These are phyloP conservation scores for Pythium pyrilobum DNA, from an alignment of 352 stramenopile species.

Conservation along the genomic window DNA sequence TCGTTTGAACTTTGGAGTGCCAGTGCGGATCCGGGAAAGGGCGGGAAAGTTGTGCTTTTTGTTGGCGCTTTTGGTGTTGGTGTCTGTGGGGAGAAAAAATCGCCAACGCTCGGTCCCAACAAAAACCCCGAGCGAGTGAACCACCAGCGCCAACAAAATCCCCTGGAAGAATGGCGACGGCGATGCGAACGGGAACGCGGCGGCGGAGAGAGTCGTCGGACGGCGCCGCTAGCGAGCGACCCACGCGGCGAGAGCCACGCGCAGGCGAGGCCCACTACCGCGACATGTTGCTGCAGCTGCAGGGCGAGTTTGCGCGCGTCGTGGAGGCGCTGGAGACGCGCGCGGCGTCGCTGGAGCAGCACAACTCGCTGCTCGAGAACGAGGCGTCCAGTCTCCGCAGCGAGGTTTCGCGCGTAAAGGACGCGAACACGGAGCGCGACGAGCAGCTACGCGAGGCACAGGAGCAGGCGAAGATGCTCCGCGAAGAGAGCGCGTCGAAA, in stretches of 20 bases:
- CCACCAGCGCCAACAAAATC: neutral
- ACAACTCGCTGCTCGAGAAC: constrained; percentile 44
- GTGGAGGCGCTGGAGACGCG: constrained; percentile 57
- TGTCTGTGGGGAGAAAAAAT: too few relatives aligned
- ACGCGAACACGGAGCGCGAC: neutral
- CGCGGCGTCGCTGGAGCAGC: constrained; percentile 31
- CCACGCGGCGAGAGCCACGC: constrained; percentile 5
- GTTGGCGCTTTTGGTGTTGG: too few relatives aligned
- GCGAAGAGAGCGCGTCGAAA: constrained; percentile 8
- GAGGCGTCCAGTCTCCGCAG: constrained; percentile 18
- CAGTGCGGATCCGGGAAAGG: constrained; percentile 17
- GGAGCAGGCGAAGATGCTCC: constrained; percentile 3
- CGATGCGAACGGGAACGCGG: neutral
- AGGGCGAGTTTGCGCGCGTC: constrained; percentile 51
- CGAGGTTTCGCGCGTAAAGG: neutral
- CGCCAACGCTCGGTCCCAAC: neutral
- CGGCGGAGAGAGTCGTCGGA: neutral
- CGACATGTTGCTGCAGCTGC: constrained; percentile 47
- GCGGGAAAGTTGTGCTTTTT: constrained; percentile 6
- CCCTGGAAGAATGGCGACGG: neutral
- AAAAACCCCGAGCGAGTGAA: neutral
- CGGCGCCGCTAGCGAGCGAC: neutral
- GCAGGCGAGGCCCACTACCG: constrained; percentile 36
- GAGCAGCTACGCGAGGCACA: neutral
- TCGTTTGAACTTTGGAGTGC: constrained; percentile 3